phyloP scores from a whole-genome alignment of 176 grass and related monocot genomes.

The Bothriochloa decipiens region DNA sequence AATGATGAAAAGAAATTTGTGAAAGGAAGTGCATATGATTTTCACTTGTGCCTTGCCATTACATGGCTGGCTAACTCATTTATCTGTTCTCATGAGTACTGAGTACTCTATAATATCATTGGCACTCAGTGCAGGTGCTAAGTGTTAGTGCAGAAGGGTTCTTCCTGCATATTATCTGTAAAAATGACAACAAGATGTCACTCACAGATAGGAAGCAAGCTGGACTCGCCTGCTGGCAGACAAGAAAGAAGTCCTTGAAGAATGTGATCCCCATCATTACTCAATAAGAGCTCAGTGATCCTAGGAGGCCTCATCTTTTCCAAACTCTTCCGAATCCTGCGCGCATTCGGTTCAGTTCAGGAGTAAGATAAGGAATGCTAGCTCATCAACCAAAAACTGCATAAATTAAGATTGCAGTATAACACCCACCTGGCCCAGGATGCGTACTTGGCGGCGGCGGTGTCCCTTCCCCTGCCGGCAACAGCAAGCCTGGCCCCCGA shows the following conservation, averaged over 20 bases:
- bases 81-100: neutral
- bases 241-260: conserved; percentile 94
- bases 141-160: neutral
- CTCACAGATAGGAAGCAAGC: neutral
- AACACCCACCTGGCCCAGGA: conserved; percentile 60
- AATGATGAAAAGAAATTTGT: neutral
- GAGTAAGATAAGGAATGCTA: too few relatives aligned
- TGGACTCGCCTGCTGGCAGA: conserved; percentile 58
- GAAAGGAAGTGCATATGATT: neutral
- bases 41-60: conserved; percentile 3
- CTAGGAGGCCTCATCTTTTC: conserved; percentile 76
- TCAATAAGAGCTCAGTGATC: conserved; percentile 75
- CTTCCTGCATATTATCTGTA: neutral
- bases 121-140: neutral
- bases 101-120: conserved; percentile 1
- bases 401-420: neutral
- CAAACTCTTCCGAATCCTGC: conserved; percentile 3
- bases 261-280: conserved; percentile 74
- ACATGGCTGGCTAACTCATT: too few relatives aligned
- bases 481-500: conserved; percentile 46
- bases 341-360: too few relatives aligned
- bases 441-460: conserved; percentile 69
- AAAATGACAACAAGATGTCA: neutral
- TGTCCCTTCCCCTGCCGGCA: conserved; percentile 59
- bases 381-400: too few relatives aligned